Conservation (phyloP, 768 basidiomycete species). For the Leccinum subgranulosum region DNA sequence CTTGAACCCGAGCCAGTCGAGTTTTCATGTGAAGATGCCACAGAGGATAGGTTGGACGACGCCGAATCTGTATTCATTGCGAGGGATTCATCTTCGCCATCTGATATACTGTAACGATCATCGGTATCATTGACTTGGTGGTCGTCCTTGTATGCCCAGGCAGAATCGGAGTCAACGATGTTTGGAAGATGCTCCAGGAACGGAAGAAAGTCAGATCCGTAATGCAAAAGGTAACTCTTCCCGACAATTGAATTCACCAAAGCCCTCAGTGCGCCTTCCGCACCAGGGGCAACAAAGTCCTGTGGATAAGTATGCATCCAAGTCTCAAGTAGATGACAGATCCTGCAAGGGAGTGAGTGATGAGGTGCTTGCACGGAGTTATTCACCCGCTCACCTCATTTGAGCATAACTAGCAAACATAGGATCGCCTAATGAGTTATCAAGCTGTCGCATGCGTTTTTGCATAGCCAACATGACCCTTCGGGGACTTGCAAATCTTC, state of each 20-base stretch:
- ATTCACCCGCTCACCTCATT: conserved; percentile 56
- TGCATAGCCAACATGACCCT: conserved; percentile 84
- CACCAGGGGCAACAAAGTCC: conserved; percentile 77
- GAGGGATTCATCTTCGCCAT: conserved; percentile 47
- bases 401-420: conserved; percentile 88
- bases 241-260: conserved; percentile 76
- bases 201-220: conserved; percentile 78
- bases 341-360: conserved; percentile 40
- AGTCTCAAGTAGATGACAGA: conserved; percentile 72
- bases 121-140: conserved; percentile 59
- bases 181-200: conserved; percentile 68
- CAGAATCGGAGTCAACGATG: conserved; percentile 62
- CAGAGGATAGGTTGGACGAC: conserved; percentile 24
- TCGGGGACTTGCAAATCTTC: conserved; percentile 77
- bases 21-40: conserved; percentile 19
- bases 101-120: conserved; percentile 51
- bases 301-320: conserved; percentile 77
- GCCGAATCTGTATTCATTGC: conserved; percentile 32
- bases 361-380: conserved; percentile 5
- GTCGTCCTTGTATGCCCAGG: conserved; percentile 73
- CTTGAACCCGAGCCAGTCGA: conserved; percentile 33
- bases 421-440: conserved; percentile 69
- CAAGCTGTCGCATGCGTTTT: conserved; percentile 77
- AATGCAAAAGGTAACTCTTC: conserved; percentile 80
- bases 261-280: conserved; percentile 68